phyloP scores from a whole-genome alignment of 2,329 filamentous ascomycete genomes.

The Alternaria rosae region DNA sequence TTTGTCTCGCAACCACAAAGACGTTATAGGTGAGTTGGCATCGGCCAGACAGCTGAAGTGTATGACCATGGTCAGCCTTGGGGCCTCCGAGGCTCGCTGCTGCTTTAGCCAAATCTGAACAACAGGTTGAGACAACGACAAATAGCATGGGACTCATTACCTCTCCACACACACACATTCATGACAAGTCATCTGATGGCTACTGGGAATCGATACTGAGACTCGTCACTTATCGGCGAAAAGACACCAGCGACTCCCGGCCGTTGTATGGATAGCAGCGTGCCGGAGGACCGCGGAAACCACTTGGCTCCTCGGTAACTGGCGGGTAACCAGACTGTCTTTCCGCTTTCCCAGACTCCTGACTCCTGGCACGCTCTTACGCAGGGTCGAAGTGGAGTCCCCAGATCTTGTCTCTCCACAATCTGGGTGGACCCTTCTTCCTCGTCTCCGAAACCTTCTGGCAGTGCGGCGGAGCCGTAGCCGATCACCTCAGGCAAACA shows the following conservation, averaged over 20 bases:
- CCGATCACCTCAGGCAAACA: background rate
- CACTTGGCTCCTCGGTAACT: background rate
- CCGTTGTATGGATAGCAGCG: background rate
- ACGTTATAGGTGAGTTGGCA: background rate
- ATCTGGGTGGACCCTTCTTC: slow-evolving; percentile 2
- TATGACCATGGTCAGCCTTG: background rate
- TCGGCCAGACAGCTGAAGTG: background rate
- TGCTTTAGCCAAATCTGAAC: background rate
- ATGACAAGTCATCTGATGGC: background rate
- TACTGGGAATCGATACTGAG: background rate
- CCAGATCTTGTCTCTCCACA: slow-evolving; percentile 19
- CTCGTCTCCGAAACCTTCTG: slow-evolving; percentile 2
- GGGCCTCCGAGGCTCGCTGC: background rate
- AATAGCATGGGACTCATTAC: background rate
- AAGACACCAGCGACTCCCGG: background rate
- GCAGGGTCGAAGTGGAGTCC: slow-evolving; percentile 34
- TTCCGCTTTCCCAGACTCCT: background rate
- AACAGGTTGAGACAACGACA: background rate
- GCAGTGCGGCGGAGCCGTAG: background rate
- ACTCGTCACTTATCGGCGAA: background rate
- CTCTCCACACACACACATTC: background rate
- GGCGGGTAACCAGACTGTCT: background rate
- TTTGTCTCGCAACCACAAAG: background rate
- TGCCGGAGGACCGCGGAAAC: background rate
- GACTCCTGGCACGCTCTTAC: slow-evolving; percentile 11